Percentiles rank a stretch among this genome's conserved stretches.
Evolutionary conservation across 1,139 yeast genomes (phyloP).

Genomic region (Wickerhamomyces sp.): DNA sequence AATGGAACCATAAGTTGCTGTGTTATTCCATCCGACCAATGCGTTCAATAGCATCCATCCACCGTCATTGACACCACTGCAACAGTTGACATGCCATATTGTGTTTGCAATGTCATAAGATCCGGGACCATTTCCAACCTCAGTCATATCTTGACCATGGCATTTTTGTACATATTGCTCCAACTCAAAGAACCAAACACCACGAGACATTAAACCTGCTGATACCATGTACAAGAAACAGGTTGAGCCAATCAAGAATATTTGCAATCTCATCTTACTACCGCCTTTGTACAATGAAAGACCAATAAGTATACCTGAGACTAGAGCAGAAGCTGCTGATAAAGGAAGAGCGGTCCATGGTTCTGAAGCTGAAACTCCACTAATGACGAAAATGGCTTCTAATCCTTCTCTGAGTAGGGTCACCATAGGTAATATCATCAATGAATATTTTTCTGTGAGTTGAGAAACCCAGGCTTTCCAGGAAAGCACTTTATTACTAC

Average conservation of each 20-base stretch:
- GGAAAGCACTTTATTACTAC: constrained; percentile 1
- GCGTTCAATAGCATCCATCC: constrained; percentile 96
- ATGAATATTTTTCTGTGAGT: constrained; percentile 51
- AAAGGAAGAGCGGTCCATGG: constrained; percentile 71
- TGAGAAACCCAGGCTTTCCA: constrained; percentile 25
- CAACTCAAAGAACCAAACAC: constrained; percentile 84
- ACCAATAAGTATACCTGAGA: constrained; percentile 67
- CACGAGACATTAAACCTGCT: constrained; percentile 85
- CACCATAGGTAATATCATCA: constrained; percentile 72
- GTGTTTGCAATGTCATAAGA: constrained; percentile 75
- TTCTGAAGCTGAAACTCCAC: constrained; percentile 70
- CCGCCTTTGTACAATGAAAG: constrained; percentile 70
- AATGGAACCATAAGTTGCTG: constrained; percentile 94
- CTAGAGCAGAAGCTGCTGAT: constrained; percentile 69
- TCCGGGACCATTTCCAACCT: constrained; percentile 91
- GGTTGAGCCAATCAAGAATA: constrained; percentile 77
- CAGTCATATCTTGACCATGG: constrained; percentile 85
- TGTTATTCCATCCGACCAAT: constrained; percentile 90
- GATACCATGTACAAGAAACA: constrained; percentile 82
- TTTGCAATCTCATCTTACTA: constrained; percentile 68
- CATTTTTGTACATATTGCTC: constrained; percentile 59
- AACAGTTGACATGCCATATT: constrained; percentile 96
- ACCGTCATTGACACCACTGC: constrained; percentile 85
- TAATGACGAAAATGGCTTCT: constrained; percentile 84
- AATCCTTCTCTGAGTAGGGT: constrained; percentile 84